Evolutionary conservation across 139 green algal genomes (phyloP).

Genomic region (Chlamydomonas asymmetrica): DNA sequence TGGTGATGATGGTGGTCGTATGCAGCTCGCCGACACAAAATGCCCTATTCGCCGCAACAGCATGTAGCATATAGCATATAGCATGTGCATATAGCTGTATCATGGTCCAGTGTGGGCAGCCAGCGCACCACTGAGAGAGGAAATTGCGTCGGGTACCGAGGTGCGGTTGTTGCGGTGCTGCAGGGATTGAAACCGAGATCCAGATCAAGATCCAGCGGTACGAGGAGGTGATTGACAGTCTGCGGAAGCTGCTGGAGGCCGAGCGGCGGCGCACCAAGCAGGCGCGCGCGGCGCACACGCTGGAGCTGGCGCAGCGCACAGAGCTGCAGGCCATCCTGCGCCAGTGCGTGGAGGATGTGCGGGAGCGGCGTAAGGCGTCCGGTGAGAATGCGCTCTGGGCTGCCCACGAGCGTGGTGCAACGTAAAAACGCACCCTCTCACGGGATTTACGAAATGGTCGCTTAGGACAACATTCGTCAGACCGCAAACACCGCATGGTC

Average conservation of each 20-base stretch:
- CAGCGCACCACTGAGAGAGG: not conserved
- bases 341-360: slow-evolving; percentile 45
- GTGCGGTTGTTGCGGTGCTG: not conserved
- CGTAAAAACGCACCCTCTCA: too few relatives aligned
- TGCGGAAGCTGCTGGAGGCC: slow-evolving; percentile 36
- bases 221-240: slow-evolving; percentile 43
- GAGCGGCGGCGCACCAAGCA: slow-evolving; percentile 39
- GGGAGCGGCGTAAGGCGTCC: slow-evolving; percentile 7
- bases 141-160: not conserved
- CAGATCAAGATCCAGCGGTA: slow-evolving; percentile 36
- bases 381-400: too few relatives aligned
- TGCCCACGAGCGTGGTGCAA: too few relatives aligned
- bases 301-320: slow-evolving; percentile 35
- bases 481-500: too few relatives aligned
- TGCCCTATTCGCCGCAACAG: not conserved
- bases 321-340: slow-evolving; percentile 36
- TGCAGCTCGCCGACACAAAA: not conserved
- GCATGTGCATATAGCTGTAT: too few relatives aligned
- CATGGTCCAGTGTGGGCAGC: too few relatives aligned
- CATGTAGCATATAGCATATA: not conserved
- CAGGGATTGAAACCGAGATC: not conserved
- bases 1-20: not conserved
- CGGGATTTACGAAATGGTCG: too few relatives aligned
- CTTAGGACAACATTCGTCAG: too few relatives aligned
- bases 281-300: slow-evolving; percentile 34